Evolutionary conservation across 106 monocot genomes (phyloP), one percentile per base, ranked within the genome.

Genomic region (Apostasia shenzhenica): DNA sequence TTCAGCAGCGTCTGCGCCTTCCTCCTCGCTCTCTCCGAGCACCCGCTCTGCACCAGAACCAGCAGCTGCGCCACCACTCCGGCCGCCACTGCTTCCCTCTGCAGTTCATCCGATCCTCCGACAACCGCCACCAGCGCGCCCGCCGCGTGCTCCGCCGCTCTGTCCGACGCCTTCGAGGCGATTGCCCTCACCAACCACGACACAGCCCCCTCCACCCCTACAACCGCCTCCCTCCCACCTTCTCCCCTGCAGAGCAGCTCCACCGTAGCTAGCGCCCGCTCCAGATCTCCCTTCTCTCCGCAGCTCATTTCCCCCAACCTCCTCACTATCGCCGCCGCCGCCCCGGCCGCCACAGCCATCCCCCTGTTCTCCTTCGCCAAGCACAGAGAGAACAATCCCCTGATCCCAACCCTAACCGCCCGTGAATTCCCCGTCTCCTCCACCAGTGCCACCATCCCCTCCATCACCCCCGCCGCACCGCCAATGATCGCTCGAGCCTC

Each of bases 1-100:
- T 93, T 99, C 3, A 99, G 81, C 57, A 99, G 80, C n/a, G 80
- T 43, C 81, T 99, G 99, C 42, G 93, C 93, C 81, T 99, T 99
- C 50, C 93, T 75, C 80, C 87, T 90, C 1, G 79, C 93, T 13
- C 99, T 62, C 49, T 90, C 99, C 43, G 99, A 87, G 74, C 86
- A 99, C 12, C 85, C 99, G 14, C 99, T 81, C 66, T 99, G 99
- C 72, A 93, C 99, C 99, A 93, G 87, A 26, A 99, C 67, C 59
- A 99, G 69, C 62, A 99, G 72, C 68, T 87, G 82, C 50, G 73
- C 72, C 83, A 99, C 78, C 12, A 87, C 79, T 6, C 99, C 99
- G 8, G 75, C 75, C 14, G 37, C 80, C 69, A 93, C 99, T 67
- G 93, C 92, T 72, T 81, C 99, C 65, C 52, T 59, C 79, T 88